A percentile compares a stretch with the other conserved stretches of the same genome.
These are phyloP conservation scores for Plantago ovata DNA, from an alignment of 257 asterid species.

Conservation along the genomic window DNA sequence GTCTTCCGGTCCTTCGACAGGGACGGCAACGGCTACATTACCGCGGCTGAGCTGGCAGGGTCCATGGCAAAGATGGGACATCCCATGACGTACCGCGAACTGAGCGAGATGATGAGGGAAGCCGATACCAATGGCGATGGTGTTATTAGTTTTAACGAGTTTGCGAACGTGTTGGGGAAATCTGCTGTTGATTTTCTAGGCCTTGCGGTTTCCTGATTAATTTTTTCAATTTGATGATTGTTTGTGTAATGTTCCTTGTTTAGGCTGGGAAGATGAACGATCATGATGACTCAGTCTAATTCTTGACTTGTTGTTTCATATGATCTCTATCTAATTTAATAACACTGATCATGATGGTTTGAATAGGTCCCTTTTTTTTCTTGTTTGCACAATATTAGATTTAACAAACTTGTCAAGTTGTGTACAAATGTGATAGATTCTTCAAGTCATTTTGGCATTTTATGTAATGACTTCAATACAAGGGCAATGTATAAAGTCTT, in stretches of 20 bases:
- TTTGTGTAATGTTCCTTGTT: too few relatives aligned
- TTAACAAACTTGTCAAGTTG: conserved; percentile 48
- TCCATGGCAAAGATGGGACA: conserved; percentile 80
- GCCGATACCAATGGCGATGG: conserved; percentile 95
- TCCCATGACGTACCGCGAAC: conserved; percentile 75
- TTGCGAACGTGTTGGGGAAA: conserved; percentile 61
- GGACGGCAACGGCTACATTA: conserved; percentile 61
- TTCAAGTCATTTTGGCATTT: conserved; percentile 36
- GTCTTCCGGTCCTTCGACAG: conserved; percentile 80
- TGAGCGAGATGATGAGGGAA: conserved; percentile 72
- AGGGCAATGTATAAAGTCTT: conserved; percentile 3
- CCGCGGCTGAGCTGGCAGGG: conserved; percentile 50
- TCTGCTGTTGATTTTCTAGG: conserved; percentile 74
- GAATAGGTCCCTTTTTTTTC: too few relatives aligned
- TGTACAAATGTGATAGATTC: conserved; percentile 65
- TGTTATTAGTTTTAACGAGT: conserved; percentile 68
- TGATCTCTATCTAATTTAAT: too few relatives aligned
- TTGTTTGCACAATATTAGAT: too few relatives aligned
- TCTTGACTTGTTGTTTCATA: conserved; percentile 18
- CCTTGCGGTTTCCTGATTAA: conserved; percentile 26
- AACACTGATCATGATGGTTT: too few relatives aligned
- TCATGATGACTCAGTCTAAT: conserved; percentile 23
- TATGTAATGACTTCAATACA: conserved; percentile 1
- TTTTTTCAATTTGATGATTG: too few relatives aligned
- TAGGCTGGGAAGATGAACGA: conserved; percentile 45